A percentile compares a stretch with the other conserved stretches of the same genome.
Evolutionary conservation across 1,284 basidiomycete genomes (phyloP).

Genomic region (Cryptococcus sp.): DNA sequence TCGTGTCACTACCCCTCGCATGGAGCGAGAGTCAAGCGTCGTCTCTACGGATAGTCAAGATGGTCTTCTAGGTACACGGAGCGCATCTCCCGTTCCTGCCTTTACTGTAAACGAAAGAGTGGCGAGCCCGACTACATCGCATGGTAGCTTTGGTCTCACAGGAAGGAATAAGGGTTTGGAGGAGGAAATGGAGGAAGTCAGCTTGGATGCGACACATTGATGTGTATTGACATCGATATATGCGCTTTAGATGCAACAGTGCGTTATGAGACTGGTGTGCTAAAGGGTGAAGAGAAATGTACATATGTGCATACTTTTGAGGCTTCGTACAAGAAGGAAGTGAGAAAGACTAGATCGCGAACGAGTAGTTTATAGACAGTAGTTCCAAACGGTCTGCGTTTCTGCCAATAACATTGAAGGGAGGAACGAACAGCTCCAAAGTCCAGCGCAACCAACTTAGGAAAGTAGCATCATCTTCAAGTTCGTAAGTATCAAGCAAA

Average conservation of each 20-base stretch:
- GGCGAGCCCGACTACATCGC: slow-evolving; percentile 1
- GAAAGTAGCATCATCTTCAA: neutral
- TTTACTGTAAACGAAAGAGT: neutral
- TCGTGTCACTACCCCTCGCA: slow-evolving; percentile 1
- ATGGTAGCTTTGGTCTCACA: neutral
- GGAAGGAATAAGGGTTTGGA: slow-evolving; percentile 17
- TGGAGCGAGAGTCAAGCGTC: slow-evolving; percentile 25
- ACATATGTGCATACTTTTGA: too few species aligned
- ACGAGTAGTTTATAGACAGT: neutral
- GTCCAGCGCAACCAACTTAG: neutral
- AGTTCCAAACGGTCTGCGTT: neutral
- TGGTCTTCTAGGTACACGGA: slow-evolving; percentile 23
- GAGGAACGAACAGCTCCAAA: neutral
- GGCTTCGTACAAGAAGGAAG: neutral
- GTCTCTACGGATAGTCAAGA: slow-evolving; percentile 30
- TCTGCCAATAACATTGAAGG: neutral
- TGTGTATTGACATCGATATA: neutral
- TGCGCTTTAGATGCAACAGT: neutral
- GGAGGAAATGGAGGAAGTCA: slow-evolving; percentile 34
- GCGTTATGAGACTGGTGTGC: neutral
- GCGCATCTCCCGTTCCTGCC: slow-evolving; percentile 5
- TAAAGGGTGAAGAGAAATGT: too few species aligned
- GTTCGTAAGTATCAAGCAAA: neutral
- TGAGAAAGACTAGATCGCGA: neutral
- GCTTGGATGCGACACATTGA: slow-evolving; percentile 10